Conservation (phyloP, 2,329 filamentous ascomycete genomes). For the Talaromyces sp. region DNA sequence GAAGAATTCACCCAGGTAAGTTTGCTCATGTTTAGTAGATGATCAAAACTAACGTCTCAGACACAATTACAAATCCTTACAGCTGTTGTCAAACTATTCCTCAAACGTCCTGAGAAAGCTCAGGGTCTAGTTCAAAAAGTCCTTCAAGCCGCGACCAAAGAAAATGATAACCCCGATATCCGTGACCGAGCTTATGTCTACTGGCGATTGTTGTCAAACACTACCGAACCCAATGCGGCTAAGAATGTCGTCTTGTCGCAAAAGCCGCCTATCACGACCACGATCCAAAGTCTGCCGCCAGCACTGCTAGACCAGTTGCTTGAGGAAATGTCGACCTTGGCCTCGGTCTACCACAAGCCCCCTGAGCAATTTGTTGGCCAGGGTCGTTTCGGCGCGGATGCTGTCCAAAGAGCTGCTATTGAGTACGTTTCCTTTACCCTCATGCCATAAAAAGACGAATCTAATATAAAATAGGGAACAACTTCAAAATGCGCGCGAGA, state of each 20-base stretch:
- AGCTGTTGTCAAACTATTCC: constrained; percentile 92
- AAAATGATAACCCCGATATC: constrained; percentile 97
- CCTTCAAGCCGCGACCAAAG: constrained; percentile 83
- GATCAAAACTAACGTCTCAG: constrained; percentile 45
- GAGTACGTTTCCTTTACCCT: constrained; percentile 53
- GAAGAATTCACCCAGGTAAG: constrained; percentile 92
- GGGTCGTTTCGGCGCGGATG: constrained; percentile 88
- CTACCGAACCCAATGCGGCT: constrained; percentile 80
- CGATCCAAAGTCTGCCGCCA: constrained; percentile 83
- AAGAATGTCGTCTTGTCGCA: constrained; percentile 93
- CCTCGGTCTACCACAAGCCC: constrained; percentile 97
- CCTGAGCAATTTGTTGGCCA: constrained; percentile 97
- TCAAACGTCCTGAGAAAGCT: constrained; percentile 92
- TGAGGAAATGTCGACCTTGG: constrained; percentile 85
- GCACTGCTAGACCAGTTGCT: constrained; percentile 86
- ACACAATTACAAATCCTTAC: constrained; percentile 98
- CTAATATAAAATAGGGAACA: constrained; percentile 61
- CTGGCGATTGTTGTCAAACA: constrained; percentile 83
- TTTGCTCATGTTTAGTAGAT: constrained; percentile 13
- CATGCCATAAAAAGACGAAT: too few species aligned
- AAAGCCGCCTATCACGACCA: constrained; percentile 90
- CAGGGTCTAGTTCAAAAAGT: constrained; percentile 93
- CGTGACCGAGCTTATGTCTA: constrained; percentile 97
- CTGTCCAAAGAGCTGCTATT: constrained; percentile 91
- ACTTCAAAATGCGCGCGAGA: constrained; percentile 85